Evolutionary conservation across 495 filamentous ascomycete genomes (phyloP).

Genomic region (Neurospora sp.): DNA sequence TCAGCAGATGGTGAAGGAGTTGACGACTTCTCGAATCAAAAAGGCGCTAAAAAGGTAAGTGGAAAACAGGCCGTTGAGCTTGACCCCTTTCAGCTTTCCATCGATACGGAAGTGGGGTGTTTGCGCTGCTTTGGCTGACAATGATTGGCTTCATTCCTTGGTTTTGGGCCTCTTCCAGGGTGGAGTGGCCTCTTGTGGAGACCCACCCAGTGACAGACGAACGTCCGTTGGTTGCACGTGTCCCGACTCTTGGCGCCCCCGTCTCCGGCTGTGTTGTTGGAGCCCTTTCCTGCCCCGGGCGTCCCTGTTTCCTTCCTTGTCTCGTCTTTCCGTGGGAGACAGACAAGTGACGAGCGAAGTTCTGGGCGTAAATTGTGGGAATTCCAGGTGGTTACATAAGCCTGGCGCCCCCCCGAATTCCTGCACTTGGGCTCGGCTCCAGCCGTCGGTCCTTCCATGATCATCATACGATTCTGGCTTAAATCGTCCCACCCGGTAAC

Average conservation of each 20-base stretch:
- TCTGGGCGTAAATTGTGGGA: background rate
- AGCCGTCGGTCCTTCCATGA: slow-evolving; percentile 3
- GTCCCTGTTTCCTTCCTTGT: background rate
- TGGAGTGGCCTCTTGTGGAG: background rate
- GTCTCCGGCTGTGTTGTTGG: background rate
- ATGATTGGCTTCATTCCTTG: background rate
- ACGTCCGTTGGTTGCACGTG: background rate
- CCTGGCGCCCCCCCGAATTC: background rate
- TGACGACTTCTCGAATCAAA: background rate
- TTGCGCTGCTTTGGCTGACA: background rate
- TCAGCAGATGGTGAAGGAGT: background rate
- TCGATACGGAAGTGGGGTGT: background rate
- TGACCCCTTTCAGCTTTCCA: background rate
- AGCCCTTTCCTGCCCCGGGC: background rate
- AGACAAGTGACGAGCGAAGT: background rate
- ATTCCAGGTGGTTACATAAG: background rate
- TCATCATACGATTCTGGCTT: slow-evolving; percentile 21
- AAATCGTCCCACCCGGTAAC: slow-evolving; percentile 21
- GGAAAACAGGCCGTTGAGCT: background rate
- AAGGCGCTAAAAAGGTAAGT: background rate
- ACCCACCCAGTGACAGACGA: background rate
- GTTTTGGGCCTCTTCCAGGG: background rate
- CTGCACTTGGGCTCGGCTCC: slow-evolving; percentile 5
- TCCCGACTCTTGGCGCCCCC: background rate
- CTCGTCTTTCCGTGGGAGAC: background rate